phyloP scores from a whole-genome alignment of 768 basidiomycete species.

The Clitopilus hobsonii region DNA sequence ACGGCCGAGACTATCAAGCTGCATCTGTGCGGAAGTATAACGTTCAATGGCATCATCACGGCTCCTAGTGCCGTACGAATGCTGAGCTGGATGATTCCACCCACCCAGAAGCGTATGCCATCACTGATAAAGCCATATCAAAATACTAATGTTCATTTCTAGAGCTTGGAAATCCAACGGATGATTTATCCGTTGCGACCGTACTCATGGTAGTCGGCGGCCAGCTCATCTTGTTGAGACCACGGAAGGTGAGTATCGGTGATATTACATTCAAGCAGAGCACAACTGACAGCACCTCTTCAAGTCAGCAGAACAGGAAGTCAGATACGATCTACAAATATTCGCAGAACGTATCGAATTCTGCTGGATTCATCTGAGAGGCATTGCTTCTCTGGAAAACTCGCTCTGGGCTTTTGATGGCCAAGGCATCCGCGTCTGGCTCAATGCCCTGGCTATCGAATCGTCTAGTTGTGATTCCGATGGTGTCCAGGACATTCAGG shows the following conservation, averaged over 20 bases:
- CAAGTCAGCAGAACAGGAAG: conserved; percentile 81
- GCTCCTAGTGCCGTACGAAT: conserved; percentile 81
- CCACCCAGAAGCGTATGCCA: conserved; percentile 82
- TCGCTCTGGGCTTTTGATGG: conserved; percentile 98
- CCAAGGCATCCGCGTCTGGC: conserved; percentile 84
- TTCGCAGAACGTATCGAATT: conserved; percentile 97
- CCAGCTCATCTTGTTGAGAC: conserved; percentile 82
- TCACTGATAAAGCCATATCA: background rate
- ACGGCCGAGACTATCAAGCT: conserved; percentile 79
- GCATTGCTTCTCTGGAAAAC: conserved; percentile 91
- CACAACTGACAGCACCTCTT: background rate
- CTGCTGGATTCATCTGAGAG: conserved; percentile 96
- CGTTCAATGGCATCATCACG: conserved; percentile 85
- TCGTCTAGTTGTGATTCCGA: conserved; percentile 31
- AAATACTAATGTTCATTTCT: conserved; percentile 6
- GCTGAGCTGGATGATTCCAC: conserved; percentile 96
- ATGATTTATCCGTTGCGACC: conserved; percentile 90
- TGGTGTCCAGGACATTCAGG: conserved; percentile 59
- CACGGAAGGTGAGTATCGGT: conserved; percentile 61
- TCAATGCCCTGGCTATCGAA: conserved; percentile 93
- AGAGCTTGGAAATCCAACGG: conserved; percentile 93
- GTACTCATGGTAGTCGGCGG: conserved; percentile 95
- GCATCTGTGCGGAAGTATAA: conserved; percentile 91
- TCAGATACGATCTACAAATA: conserved; percentile 96
- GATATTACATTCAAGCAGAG: background rate